phyloP scores from a whole-genome alignment of 306 rosid genomes.

The Amphicarpaea edgeworthii region DNA sequence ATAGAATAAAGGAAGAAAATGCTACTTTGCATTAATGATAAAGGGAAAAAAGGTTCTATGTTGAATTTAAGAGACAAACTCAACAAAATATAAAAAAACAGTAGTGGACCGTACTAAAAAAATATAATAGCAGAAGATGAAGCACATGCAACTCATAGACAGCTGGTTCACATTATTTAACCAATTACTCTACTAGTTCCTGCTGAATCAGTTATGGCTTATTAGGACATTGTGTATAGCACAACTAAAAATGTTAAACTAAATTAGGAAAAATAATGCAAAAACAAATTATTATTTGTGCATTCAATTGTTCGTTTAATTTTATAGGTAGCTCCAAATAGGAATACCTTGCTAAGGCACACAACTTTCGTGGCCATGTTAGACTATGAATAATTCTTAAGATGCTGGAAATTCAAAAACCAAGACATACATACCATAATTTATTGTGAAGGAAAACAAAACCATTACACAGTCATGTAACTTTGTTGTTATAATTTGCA shows the following conservation, averaged over 20 bases:
- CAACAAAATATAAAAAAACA: background rate
- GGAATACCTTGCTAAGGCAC: slow-evolving; percentile 11
- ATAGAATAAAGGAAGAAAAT: slow-evolving; percentile 17
- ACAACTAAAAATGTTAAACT: slow-evolving; percentile 8
- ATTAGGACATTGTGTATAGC: slow-evolving; percentile 19
- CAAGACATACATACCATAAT: background rate
- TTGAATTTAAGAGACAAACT: slow-evolving; percentile 4
- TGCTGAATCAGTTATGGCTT: slow-evolving; percentile 23
- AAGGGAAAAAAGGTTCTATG: background rate
- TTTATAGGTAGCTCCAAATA: slow-evolving; percentile 27
- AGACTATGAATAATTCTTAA: slow-evolving; percentile 17
- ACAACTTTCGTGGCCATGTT: background rate
- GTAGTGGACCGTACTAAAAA: slow-evolving; percentile 8
- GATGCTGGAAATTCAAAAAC: slow-evolving; percentile 5
- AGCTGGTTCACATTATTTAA: slow-evolving; percentile 29
- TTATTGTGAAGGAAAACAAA: too few species aligned
- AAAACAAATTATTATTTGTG: background rate
- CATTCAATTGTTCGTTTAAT: slow-evolving; percentile 10
- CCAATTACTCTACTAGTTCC: slow-evolving; percentile 35
- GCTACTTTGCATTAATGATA: slow-evolving; percentile 4
- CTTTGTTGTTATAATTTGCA: slow-evolving; percentile 9
- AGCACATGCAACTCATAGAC: slow-evolving; percentile 24
- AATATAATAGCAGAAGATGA: slow-evolving; percentile 27
- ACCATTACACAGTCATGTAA: background rate
- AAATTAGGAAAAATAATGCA: slow-evolving; percentile 20